phyloP scores from a whole-genome alignment of 1,284 basidiomycete species.

The Microbotryum silenes-acaulis region DNA sequence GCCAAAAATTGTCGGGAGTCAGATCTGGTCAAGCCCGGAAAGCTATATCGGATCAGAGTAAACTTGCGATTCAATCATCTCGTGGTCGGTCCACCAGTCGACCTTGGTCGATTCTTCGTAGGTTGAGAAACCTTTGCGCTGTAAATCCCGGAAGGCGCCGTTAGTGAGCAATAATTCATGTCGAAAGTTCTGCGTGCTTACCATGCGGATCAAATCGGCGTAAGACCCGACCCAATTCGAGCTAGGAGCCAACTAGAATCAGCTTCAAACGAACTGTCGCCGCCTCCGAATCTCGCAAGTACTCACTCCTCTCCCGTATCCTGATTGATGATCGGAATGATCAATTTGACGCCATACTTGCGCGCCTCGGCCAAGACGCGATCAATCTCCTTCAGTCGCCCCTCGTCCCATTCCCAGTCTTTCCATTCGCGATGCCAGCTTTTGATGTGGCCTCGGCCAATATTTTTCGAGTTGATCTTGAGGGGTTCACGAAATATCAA shows the following conservation, averaged over 20 bases:
- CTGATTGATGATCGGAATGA: constrained; percentile 35
- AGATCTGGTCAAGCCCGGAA: neutral
- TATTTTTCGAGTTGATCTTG: constrained; percentile 31
- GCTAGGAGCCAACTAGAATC: constrained; percentile 1
- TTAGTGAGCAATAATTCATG: neutral
- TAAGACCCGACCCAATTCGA: constrained; percentile 30
- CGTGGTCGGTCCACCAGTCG: constrained; percentile 31
- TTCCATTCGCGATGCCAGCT: constrained; percentile 32
- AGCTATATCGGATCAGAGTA: neutral
- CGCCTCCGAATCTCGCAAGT: too few species aligned
- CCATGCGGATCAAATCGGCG: constrained; percentile 12
- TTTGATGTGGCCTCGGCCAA: constrained; percentile 34
- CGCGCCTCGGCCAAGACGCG: constrained; percentile 31
- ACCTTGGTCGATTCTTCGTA: constrained; percentile 23
- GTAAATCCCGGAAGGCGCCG: neutral
- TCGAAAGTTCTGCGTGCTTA: constrained; percentile 16
- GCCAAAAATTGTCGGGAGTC: neutral
- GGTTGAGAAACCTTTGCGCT: constrained; percentile 23
- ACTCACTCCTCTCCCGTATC: constrained; percentile 27
- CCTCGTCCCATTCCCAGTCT: constrained; percentile 37
- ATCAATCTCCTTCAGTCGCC: constrained; percentile 26
- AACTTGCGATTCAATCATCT: constrained; percentile 28
- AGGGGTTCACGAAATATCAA: neutral
- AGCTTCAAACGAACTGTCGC: neutral
- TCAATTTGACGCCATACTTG: constrained; percentile 31